Percentiles rank a stretch among this genome's conserved stretches.
Evolutionary conservation across 345 rosid species (phyloP).

Genomic region (Acer negundo): DNA sequence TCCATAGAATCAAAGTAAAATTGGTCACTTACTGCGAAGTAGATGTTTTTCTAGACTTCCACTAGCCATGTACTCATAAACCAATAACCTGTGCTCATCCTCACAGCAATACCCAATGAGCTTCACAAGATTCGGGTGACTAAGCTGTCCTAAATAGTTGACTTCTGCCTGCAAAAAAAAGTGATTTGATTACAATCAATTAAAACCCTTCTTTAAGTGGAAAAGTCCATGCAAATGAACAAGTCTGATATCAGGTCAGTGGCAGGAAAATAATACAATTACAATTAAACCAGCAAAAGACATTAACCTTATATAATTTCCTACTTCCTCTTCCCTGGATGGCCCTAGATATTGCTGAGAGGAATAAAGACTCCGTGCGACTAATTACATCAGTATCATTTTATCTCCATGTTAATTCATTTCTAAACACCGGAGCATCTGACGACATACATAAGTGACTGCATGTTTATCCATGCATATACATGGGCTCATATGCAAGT

Average conservation of each 20-base stretch:
- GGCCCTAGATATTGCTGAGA: no score
- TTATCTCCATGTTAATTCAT: no score
- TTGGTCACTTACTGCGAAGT: constrained; percentile 74
- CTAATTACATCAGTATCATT: no score
- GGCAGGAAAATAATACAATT: no score
- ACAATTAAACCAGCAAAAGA: no score
- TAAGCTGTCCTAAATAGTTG: constrained; percentile 87
- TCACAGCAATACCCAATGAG: constrained; percentile 99
- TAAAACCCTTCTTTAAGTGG: background rate
- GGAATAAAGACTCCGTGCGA: no score
- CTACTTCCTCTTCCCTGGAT: no score
- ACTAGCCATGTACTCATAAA: constrained; percentile 90
- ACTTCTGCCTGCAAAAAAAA: constrained; percentile 77
- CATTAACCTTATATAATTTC: no score
- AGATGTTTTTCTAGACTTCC: constrained; percentile 98
- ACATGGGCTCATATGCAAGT: no score
- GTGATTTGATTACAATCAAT: background rate
- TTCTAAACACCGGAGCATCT: no score
- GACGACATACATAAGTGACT: no score
- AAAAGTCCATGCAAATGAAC: background rate
- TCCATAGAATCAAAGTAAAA: background rate
- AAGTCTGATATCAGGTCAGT: background rate
- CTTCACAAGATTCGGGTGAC: constrained; percentile 92
- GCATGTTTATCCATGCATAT: no score
- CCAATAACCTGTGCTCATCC: constrained; percentile 86